Base-by-base conservation (phyloP, 192 early-diverging fungal species). In the Backusella tuberculispora region DNA sequence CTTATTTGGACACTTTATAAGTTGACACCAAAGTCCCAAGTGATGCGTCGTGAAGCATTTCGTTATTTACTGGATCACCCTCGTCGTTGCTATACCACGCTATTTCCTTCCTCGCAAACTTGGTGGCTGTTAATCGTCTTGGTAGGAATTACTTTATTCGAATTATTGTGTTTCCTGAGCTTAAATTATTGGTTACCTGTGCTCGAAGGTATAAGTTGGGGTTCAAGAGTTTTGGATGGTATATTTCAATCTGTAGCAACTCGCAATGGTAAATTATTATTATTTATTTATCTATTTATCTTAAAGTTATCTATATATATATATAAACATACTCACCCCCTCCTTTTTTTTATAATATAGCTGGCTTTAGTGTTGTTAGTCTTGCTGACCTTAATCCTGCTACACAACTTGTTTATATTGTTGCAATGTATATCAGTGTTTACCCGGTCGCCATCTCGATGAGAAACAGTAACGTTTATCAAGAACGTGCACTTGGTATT, bases 391-490 rank as follows among this genome's bases (percentile, higher is more conserved):
- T 81, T 1, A 77, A 77, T 34, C 80, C 80, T 46, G 76, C 72
- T 6, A 66, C 75, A 13, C 63, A 64, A 10, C 37, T 81, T 14
- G 48, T 77, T 0, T 81, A 77, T 41, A 74, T 81, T 74, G 63
- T 81, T 38, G 80, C 80, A 1, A 81, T 81, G 80, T 81, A 81
- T 47, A 81, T 81, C 10, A 71, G 72, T 37, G 80, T 81, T 10
- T 81, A 81, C 46, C 80, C 80, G 10, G 80, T 81, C 3, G 72
- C 80, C 4, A 81, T 81, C 50, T 77, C 80, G 13, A 81, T 81
- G 76, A 67, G 80, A 71, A 74, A 77, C n/a, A 81, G 74, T 60
- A 81, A 81, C 45, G 63, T 81, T 26, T 81, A 81, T 24, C 76
- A 81, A 65, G 80, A 81, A 63, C 72, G 80, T 37, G 66, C 80